phyloP scores from a whole-genome alignment of 78 protist genomes.

The Dictyostelium purpureum region DNA sequence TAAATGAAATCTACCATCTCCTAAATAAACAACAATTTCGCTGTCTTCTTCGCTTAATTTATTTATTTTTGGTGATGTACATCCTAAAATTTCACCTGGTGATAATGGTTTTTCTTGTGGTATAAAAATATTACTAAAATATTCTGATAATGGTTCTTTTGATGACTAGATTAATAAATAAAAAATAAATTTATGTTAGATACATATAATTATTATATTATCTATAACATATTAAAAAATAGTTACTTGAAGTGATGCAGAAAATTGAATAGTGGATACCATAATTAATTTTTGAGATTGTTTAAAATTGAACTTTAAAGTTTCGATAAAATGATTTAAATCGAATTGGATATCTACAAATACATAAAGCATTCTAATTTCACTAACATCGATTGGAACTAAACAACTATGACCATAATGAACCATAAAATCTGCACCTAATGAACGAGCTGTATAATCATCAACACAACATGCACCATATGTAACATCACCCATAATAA shows the following conservation, averaged over 20 bases:
- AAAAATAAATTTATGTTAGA: no score
- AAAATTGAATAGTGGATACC: slow-evolving; percentile 95
- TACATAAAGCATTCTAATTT: slow-evolving; percentile 90
- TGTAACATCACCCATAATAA: slow-evolving; percentile 98
- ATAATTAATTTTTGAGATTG: slow-evolving; percentile 49
- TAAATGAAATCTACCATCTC: slow-evolving; percentile 99
- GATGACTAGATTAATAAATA: no score
- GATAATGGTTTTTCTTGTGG: slow-evolving; percentile 97
- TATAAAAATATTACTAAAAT: slow-evolving; percentile 58
- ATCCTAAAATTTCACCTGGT: slow-evolving; percentile 97
- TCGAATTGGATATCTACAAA: slow-evolving; percentile 96
- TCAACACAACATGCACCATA: slow-evolving; percentile 99
- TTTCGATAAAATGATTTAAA: slow-evolving; percentile 88
- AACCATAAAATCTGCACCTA: slow-evolving; percentile 96
- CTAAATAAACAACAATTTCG: slow-evolving; percentile 85
- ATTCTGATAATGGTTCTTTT: slow-evolving; percentile 14
- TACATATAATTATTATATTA: not conserved
- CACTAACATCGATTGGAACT: slow-evolving; percentile 84
- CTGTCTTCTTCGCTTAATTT: not conserved
- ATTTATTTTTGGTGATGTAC: slow-evolving; percentile 92
- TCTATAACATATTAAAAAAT: no score
- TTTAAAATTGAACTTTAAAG: slow-evolving; percentile 85
- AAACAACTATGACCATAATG: slow-evolving; percentile 99
- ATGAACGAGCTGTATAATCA: slow-evolving; percentile 94
- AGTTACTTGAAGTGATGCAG: slow-evolving; percentile 87